Evolutionary conservation across 495 filamentous ascomycete genomes (phyloP), one percentile per base, ranked within the genome.

Genomic region (Thermochaetoides thermophila): DNA sequence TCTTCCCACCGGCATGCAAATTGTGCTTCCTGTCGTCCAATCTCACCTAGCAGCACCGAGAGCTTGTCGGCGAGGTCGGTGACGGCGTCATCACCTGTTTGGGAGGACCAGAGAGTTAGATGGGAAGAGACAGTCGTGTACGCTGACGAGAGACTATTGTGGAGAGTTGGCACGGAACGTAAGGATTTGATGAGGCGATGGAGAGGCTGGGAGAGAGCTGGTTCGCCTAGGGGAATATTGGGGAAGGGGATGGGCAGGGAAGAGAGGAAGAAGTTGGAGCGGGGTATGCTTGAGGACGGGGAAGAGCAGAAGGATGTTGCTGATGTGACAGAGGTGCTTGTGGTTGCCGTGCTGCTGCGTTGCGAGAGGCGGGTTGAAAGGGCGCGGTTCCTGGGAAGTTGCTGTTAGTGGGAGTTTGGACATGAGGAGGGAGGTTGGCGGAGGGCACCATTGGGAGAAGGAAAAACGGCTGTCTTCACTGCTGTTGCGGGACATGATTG

Each of bases 21-120:
- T 22, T 64, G 42, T 40, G 93, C 84, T 48, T 96, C 89, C 58
- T 92, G 85, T 49, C 89, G 80, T 23, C 84, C 89, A 21, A 97
- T 67, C 61, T 95, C 89, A 1, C 77, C 74, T 31, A 97, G 61
- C 47, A 97, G 60, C 20, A 96, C 89, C 19, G 83, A 91, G 26
- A 97, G 60, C 60, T 96, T 96, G 61, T 96, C 91, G 37, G 78
- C 78, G 35, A 97, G 68, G 52, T 95, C 87, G 7, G 73, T 81
- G 44, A 97, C 60, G 23, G 76, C 74, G 29, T 89, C 84, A 50
- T 97, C 89, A 3, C n/a, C 29, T 76, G 69, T 53, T 94, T 85
- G 32, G 89, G 91, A 91, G 91, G 96, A 35, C 94, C 89, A 4
- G 81, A 86, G n/a, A 97, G 71, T 60, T 95, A 84, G 2, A 73